These are phyloP conservation scores for Nelumbo lutea DNA, from an alignment of 164 flowering plant genomes.

Conservation along the genomic window DNA sequence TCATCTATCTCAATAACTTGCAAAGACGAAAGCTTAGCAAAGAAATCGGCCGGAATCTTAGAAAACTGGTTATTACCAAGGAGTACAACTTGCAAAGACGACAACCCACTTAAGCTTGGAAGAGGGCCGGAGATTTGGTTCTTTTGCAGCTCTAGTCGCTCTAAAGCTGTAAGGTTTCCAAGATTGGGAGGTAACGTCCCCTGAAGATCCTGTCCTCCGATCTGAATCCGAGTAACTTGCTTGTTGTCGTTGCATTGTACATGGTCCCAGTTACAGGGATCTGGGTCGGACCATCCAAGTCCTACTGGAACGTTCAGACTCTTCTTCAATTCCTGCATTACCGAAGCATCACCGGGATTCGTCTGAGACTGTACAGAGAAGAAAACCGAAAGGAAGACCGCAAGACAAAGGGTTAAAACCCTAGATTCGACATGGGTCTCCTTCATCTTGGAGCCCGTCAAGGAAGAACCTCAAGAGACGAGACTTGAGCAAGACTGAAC, in stretches of 20 bases:
- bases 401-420: background rate
- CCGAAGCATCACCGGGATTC: slow-evolving; percentile 31
- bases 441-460: slow-evolving; percentile 10
- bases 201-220: slow-evolving; percentile 42
- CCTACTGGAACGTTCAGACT: slow-evolving; percentile 28
- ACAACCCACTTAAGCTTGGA: slow-evolving; percentile 61
- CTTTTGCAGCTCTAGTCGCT: slow-evolving; percentile 61
- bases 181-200: slow-evolving; percentile 64
- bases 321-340: slow-evolving; percentile 47
- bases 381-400: background rate
- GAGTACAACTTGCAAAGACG: slow-evolving; percentile 48
- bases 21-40: slow-evolving; percentile 50
- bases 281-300: slow-evolving; percentile 59
- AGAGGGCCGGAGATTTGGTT: slow-evolving; percentile 67
- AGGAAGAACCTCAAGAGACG: background rate
- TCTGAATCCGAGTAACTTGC: slow-evolving; percentile 69
- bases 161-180: slow-evolving; percentile 38
- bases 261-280: slow-evolving; percentile 70
- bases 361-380: background rate
- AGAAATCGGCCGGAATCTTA: slow-evolving; percentile 65
- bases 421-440: slow-evolving; percentile 12
- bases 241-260: slow-evolving; percentile 42
- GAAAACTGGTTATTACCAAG: slow-evolving; percentile 55
- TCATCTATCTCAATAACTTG: slow-evolving; percentile 51
- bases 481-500: background rate